Conservation (phyloP, 306 rosid species). For the Casuarina glauca region DNA sequence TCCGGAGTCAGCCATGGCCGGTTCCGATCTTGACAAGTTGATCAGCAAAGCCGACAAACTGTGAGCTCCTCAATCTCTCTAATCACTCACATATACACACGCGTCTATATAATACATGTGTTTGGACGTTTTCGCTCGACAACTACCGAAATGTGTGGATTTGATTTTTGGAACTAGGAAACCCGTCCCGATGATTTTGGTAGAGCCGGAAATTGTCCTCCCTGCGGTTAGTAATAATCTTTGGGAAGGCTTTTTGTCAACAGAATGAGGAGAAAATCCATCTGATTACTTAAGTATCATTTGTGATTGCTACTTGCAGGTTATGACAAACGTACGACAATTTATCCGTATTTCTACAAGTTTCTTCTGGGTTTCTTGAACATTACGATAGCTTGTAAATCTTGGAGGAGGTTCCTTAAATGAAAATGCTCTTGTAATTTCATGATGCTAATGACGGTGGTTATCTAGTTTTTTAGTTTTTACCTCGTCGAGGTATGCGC, state of each 20-base stretch:
- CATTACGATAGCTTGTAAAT: background rate
- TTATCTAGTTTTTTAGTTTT: background rate
- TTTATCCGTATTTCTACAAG: background rate
- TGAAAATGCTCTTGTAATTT: background rate
- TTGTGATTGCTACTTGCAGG: background rate
- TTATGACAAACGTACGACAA: background rate
- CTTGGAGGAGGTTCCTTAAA: background rate
- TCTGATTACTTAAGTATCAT: background rate
- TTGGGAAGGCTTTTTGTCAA: background rate
- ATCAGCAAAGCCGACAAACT: slow-evolving; percentile 73
- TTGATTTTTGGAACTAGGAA: background rate
- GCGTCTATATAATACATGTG: too few relatives aligned
- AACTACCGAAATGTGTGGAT: background rate
- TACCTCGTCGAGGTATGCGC: too few relatives aligned
- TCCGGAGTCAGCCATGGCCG: slow-evolving; percentile 42
- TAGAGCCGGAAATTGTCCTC: background rate
- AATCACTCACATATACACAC: background rate
- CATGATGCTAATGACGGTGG: background rate
- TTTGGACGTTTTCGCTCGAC: background rate
- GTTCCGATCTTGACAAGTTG: slow-evolving; percentile 72
- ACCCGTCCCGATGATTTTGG: background rate
- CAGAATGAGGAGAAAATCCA: background rate
- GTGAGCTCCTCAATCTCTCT: slow-evolving; percentile 36
- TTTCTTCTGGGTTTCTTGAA: background rate
- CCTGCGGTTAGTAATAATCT: background rate